A percentile compares a stretch with the other conserved stretches of the same genome.
These are phyloP conservation scores for Ensete ventricosum DNA, from an alignment of 176 grass and related monocot genomes.

Conservation along the genomic window DNA sequence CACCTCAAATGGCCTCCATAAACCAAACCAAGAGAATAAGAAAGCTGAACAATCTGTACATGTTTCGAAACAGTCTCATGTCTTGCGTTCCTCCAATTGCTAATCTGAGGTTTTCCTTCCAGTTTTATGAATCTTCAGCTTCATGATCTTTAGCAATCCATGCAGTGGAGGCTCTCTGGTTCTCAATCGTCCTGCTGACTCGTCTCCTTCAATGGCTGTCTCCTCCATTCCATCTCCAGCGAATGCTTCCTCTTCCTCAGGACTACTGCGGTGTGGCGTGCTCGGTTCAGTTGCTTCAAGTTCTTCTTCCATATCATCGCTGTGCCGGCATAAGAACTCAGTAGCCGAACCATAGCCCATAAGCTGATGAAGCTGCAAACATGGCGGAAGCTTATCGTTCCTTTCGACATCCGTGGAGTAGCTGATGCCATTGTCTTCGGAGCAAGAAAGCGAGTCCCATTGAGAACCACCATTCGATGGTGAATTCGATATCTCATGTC, in stretches of 20 bases:
- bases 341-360: conserved; percentile 78
- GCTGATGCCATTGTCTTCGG: conserved; percentile 47
- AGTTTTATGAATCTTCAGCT: background rate
- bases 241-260: background rate
- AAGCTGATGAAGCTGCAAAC: conserved; percentile 48
- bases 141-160: conserved; percentile 1
- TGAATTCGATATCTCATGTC: conserved; percentile 4
- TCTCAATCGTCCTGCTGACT: background rate
- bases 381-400: conserved; percentile 11
- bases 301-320: background rate
- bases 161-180: background rate
- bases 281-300: background rate
- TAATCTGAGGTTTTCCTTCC: background rate
- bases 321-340: conserved; percentile 13
- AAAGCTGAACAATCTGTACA: conserved; percentile 3
- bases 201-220: background rate
- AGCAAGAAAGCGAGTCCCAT: conserved; percentile 41
- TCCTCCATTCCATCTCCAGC: background rate
- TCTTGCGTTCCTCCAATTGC: background rate
- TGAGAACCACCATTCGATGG: background rate
- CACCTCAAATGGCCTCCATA: background rate
- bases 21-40: background rate
- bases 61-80: background rate
- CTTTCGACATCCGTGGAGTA: conserved; percentile 43
- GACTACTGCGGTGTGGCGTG: background rate